Conservation (phyloP, 306 rosid genomes). For the Elaeagnus macrophylla region DNA sequence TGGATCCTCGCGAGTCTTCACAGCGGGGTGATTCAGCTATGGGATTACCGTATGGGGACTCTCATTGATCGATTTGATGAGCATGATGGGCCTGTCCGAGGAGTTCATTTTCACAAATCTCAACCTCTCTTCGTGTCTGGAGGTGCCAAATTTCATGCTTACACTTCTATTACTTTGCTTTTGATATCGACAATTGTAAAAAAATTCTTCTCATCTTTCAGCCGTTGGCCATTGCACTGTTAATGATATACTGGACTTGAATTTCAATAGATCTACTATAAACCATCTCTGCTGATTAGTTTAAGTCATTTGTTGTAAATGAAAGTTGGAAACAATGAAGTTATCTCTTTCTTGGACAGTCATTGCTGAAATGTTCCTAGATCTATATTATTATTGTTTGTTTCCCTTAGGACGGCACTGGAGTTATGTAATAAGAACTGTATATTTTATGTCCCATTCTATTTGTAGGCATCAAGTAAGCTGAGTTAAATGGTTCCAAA, state of each 20-base stretch:
- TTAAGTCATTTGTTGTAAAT: background rate
- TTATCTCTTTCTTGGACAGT: background rate
- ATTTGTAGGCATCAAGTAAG: background rate
- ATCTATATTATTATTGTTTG: background rate
- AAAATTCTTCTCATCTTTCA: too few relatives aligned
- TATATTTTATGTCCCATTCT: too few relatives aligned
- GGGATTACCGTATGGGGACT: constrained; percentile 43
- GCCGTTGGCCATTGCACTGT: too few relatives aligned
- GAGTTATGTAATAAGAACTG: too few relatives aligned
- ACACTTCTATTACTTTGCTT: background rate
- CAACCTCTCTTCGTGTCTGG: constrained; percentile 43
- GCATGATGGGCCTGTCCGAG: constrained; percentile 42
- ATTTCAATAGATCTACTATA: background rate
- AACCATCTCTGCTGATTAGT: background rate
- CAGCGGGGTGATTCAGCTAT: constrained; percentile 40
- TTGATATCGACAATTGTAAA: too few relatives aligned
- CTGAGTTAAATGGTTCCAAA: background rate
- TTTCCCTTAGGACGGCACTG: too few relatives aligned
- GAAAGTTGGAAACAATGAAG: background rate
- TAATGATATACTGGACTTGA: background rate
- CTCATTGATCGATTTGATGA: constrained; percentile 38
- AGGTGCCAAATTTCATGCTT: constrained; percentile 12
- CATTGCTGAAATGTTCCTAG: background rate
- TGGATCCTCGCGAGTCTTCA: constrained; percentile 41
- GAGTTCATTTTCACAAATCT: constrained; percentile 34